Evolutionary conservation across 1,284 basidiomycete species (phyloP).

Genomic region (Ceratobasidium sp.): DNA sequence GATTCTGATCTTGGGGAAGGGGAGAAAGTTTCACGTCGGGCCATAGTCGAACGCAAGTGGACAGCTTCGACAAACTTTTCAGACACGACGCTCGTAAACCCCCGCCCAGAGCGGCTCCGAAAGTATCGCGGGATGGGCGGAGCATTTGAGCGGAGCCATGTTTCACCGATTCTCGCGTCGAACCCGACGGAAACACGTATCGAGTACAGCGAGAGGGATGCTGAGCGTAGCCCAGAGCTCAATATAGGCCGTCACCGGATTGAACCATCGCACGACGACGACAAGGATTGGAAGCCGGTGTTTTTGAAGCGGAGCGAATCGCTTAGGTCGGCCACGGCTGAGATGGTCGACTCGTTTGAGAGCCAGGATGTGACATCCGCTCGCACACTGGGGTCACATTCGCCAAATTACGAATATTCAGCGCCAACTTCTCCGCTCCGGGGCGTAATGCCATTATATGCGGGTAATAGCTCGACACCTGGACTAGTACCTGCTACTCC

Average conservation of each 20-base stretch:
- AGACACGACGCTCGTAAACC: conserved; percentile 22
- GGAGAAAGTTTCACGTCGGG: background rate
- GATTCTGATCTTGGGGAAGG: conserved; percentile 21
- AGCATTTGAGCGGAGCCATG: background rate
- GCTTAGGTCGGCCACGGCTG: conserved; percentile 12
- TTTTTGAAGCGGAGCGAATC: conserved; percentile 36
- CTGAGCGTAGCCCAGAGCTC: conserved; percentile 24
- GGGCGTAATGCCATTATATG: background rate
- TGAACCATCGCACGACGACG: conserved; percentile 17
- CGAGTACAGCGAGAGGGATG: conserved; percentile 30
- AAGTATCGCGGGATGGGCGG: conserved; percentile 8
- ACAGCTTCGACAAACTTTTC: conserved; percentile 31
- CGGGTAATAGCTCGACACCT: background rate
- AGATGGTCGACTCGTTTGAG: background rate
- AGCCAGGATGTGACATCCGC: conserved; percentile 24
- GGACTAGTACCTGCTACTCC: conserved; percentile 32
- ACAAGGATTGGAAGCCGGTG: conserved; percentile 23
- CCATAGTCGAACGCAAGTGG: conserved; percentile 18
- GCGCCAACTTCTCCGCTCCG: background rate
- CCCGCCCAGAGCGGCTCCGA: conserved; percentile 8
- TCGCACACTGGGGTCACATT: background rate
- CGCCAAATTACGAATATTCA: background rate
- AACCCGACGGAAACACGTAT: background rate
- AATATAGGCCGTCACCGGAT: conserved; percentile 19
- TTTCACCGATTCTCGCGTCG: conserved; percentile 2